Base-by-base conservation (phyloP, 768 basidiomycete genomes). In the Amanita fuliginea region DNA sequence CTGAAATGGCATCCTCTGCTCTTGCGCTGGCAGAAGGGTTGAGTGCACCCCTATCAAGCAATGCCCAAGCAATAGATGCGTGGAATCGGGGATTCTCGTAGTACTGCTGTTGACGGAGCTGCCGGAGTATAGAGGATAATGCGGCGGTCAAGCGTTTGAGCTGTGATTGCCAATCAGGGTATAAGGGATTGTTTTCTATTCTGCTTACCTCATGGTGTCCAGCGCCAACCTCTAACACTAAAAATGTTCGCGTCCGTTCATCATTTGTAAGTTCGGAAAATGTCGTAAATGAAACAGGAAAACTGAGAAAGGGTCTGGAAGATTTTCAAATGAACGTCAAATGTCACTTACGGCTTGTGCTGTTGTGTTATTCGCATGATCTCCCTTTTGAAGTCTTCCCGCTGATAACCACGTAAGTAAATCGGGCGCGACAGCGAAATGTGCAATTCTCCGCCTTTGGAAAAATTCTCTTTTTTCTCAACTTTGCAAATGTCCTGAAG, bases 51-150 rank as follows among this genome's bases (percentile, higher is more conserved):
- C 49, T 55, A 57, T 77, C 70, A 44, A 90, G 75, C 39, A 91
- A 70, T 11, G 82, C 80, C 93, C 94, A 96, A 8, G 81, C 90
- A 48, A 96, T 80, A 2, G 91, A 94, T 10, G 86, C 76, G 60
- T 97, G 94, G 59, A 93, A 96, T 40, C 82, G 78, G 16, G 94
- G 91, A 26, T 77, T 67, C 30, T 68, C 58, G 65, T 97, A 95
- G 64, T 89, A 96, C 49, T 76, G 74, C 54, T 83, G 81, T 55
- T 94, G 85, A 47, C 83, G 81, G 30, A 89, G 67, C 3, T 63
- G 60, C 24, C 66, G 66, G 41, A 95, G 66, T 6, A 72, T 67
- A 1, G 84, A 82, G 4, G 73, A 69, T 36, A 96, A 63, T 19
- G 69, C 67, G 42, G 76, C 67, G 1, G 78, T 68, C 37, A 92